These are phyloP conservation scores for Tetracladium maxilliforme DNA, from an alignment of 2,329 filamentous ascomycete species.

Conservation along the genomic window DNA sequence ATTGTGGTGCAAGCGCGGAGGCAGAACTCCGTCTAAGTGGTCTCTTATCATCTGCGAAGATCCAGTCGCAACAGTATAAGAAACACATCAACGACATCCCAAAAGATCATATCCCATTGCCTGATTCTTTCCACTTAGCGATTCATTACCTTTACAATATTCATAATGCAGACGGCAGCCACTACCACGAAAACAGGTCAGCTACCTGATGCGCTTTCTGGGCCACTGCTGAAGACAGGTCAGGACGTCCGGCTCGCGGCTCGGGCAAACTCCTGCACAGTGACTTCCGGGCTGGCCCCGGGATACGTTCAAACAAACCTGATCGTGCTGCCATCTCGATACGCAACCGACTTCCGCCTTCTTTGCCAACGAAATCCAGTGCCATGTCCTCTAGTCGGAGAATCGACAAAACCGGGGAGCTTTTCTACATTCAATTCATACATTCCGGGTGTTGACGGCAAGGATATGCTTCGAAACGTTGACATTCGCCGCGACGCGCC, in stretches of 20 bases:
- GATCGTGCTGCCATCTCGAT: constrained; percentile 38
- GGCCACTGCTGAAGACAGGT: constrained; percentile 14
- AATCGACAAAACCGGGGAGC: constrained; percentile 27
- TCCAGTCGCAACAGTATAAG: too few relatives aligned
- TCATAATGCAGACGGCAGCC: too few relatives aligned
- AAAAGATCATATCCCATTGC: too few relatives aligned
- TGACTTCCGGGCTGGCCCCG: constrained; percentile 39
- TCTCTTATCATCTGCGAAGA: too few relatives aligned
- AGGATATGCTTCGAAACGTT: constrained; percentile 21
- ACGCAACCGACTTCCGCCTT: constrained; percentile 40
- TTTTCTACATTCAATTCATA: constrained; percentile 22
- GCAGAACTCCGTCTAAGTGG: too few relatives aligned
- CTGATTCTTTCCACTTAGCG: too few relatives aligned
- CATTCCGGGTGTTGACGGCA: constrained; percentile 13
- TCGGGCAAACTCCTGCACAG: constrained; percentile 21
- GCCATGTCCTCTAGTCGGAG: constrained; percentile 43
- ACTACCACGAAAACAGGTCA: too few relatives aligned
- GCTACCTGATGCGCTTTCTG: too few relatives aligned
- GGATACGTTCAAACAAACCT: constrained; percentile 46
- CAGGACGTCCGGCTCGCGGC: constrained; percentile 25
- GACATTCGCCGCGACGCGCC: constrained; percentile 45
- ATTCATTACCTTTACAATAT: too few relatives aligned
- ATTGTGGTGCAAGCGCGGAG: too few relatives aligned
- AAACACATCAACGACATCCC: too few relatives aligned
- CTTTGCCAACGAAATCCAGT: constrained; percentile 48